Conservation (phyloP, 106 monocot species). For the Vanilla planifolia region DNA sequence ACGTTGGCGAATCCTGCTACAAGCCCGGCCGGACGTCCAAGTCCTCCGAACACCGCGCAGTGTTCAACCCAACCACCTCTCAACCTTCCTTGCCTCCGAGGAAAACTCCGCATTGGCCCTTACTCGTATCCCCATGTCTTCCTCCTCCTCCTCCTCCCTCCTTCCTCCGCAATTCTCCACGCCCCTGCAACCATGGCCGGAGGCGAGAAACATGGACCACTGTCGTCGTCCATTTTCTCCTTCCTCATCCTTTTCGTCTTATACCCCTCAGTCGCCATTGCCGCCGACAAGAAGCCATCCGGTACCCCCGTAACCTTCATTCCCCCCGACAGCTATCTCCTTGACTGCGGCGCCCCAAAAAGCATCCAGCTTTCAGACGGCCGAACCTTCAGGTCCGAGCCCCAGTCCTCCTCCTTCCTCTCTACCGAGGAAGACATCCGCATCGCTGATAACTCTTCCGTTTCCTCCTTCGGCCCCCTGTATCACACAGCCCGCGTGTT, state of each 20-base stretch:
- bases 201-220: conserved; percentile 3
- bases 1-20: too few species aligned
- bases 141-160: background rate
- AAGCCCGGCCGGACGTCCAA: too few species aligned
- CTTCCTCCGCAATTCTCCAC: background rate
- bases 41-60: background rate
- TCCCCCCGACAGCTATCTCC: conserved; percentile 47
- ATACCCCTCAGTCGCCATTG: background rate
- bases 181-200: background rate
- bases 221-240: background rate
- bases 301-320: background rate
- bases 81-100: background rate
- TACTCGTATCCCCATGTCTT: background rate
- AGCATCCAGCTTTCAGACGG: conserved; percentile 22
- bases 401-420: conserved; percentile 14
- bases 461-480: conserved; percentile 19
- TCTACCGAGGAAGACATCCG: conserved; percentile 62
- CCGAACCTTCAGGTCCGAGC: background rate
- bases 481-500: conserved; percentile 51
- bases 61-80: background rate
- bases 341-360: conserved; percentile 52
- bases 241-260: conserved; percentile 5
- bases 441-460: conserved; percentile 14
- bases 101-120: too few species aligned
- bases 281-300: background rate